Evolutionary conservation across 1,284 basidiomycete genomes (phyloP).

Genomic region (Apiotrichum mycotoxinovorans): DNA sequence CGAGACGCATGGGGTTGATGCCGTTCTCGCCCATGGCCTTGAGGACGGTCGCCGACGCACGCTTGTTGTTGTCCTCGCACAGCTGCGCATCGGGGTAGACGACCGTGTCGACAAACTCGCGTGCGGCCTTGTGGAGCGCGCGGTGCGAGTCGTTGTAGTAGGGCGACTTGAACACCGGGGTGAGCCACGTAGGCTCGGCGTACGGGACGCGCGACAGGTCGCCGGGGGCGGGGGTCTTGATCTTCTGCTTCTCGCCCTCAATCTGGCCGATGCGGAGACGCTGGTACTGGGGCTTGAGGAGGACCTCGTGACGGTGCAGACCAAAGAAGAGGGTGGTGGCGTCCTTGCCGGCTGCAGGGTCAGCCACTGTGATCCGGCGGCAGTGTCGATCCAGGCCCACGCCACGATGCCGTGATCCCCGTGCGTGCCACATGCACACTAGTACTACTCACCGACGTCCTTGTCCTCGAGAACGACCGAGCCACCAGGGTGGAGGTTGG

Average conservation of each 20-base stretch:
- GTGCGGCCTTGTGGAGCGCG: constrained; percentile 52
- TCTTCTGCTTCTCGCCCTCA: constrained; percentile 60
- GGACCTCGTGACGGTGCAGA: constrained; percentile 76
- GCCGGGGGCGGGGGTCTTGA: constrained; percentile 59
- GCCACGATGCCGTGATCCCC: too few species aligned
- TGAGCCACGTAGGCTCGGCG: constrained; percentile 81
- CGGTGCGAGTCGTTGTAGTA: constrained; percentile 70
- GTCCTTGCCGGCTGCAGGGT: constrained; percentile 60
- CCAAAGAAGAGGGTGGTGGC: constrained; percentile 82
- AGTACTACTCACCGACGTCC: constrained; percentile 63
- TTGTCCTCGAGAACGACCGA: constrained; percentile 65
- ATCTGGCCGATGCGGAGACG: constrained; percentile 69
- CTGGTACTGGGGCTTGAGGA: constrained; percentile 67
- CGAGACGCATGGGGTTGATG: constrained; percentile 84
- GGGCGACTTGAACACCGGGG: constrained; percentile 69
- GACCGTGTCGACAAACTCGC: constrained; percentile 58
- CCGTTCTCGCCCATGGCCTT: constrained; percentile 59
- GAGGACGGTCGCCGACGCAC: constrained; percentile 52
- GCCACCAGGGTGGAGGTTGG: constrained; percentile 76
- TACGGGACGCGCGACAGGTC: constrained; percentile 65
- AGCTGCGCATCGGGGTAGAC: constrained; percentile 57
- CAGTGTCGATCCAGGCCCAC: too few species aligned
- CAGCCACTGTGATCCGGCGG: too few species aligned
- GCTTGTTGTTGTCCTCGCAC: constrained; percentile 73
- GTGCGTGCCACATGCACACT: neutral